These are phyloP conservation scores for Trametes maxima DNA, from an alignment of 768 basidiomycete genomes.

Conservation along the genomic window DNA sequence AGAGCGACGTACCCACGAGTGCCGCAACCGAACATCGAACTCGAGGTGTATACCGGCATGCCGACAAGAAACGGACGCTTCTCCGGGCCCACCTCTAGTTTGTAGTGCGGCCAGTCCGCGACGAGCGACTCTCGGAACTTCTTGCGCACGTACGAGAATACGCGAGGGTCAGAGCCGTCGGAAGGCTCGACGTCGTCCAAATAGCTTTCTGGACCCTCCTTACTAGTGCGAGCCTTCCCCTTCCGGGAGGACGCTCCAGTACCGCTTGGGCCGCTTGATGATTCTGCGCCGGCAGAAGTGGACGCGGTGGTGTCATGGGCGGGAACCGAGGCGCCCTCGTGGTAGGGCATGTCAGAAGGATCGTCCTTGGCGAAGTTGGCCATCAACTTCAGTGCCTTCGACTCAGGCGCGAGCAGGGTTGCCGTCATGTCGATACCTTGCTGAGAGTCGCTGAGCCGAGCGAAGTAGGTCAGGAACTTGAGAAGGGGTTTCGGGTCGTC, in stretches of 20 bases:
- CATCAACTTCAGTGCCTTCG: background rate
- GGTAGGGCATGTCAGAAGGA: too few species aligned
- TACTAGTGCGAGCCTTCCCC: too few species aligned
- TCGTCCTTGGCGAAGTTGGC: background rate
- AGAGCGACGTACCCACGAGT: constrained; percentile 18
- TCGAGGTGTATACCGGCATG: background rate
- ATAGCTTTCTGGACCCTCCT: background rate
- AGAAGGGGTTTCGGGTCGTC: background rate
- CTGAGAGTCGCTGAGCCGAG: background rate
- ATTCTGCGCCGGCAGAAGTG: too few species aligned
- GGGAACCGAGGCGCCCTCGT: too few species aligned
- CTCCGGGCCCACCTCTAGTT: background rate
- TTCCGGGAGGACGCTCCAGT: too few species aligned
- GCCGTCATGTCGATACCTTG: constrained; percentile 1
- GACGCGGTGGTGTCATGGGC: too few species aligned
- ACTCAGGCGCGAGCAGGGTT: background rate
- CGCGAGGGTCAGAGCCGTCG: background rate
- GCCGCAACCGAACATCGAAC: background rate
- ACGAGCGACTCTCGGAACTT: background rate
- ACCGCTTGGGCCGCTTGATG: too few species aligned
- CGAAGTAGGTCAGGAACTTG: background rate
- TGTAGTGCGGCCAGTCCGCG: background rate
- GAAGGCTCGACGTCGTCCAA: background rate
- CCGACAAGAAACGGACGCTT: background rate
- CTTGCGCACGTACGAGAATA: background rate